Conservation (phyloP, 2,329 filamentous ascomycete genomes). For the Aspergillus fijiensis region DNA sequence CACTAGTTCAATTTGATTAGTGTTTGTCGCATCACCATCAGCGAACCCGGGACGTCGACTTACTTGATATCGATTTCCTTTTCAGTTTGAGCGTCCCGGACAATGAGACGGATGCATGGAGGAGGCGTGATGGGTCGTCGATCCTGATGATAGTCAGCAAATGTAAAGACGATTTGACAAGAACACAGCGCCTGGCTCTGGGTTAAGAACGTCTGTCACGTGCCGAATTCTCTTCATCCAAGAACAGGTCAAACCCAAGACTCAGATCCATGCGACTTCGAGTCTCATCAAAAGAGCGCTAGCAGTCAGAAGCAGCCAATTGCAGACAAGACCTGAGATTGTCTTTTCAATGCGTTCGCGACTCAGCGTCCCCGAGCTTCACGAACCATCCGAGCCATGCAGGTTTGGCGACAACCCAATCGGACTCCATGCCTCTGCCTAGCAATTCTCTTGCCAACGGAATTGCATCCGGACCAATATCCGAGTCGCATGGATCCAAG, state of each 20-base stretch:
- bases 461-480: not conserved
- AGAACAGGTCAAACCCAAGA: not conserved
- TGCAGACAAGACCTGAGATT: not conserved
- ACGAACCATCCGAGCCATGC: not conserved
- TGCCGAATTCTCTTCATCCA: not conserved
- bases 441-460: not conserved
- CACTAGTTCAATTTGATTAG: slow-evolving; percentile 49
- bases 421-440: not conserved
- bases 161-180: not conserved
- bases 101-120: slow-evolving; percentile 81
- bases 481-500: not conserved
- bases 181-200: not conserved
- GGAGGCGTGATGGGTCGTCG: slow-evolving; percentile 93
- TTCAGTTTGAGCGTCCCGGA: slow-evolving; percentile 71
- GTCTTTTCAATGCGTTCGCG: not conserved
- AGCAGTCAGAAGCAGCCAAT: not conserved
- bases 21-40: not conserved
- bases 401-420: not conserved
- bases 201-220: not conserved
- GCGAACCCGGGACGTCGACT: slow-evolving; percentile 29
- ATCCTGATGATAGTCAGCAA: slow-evolving; percentile 58
- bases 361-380: not conserved
- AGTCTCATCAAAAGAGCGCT: not conserved
- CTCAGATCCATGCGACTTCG: not conserved
- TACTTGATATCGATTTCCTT: slow-evolving; percentile 84